A percentile compares a stretch with the other conserved stretches of the same genome.
phyloP scores from a whole-genome alignment of 163 green algal species.

The Coccomyxa subellipsoidea region DNA sequence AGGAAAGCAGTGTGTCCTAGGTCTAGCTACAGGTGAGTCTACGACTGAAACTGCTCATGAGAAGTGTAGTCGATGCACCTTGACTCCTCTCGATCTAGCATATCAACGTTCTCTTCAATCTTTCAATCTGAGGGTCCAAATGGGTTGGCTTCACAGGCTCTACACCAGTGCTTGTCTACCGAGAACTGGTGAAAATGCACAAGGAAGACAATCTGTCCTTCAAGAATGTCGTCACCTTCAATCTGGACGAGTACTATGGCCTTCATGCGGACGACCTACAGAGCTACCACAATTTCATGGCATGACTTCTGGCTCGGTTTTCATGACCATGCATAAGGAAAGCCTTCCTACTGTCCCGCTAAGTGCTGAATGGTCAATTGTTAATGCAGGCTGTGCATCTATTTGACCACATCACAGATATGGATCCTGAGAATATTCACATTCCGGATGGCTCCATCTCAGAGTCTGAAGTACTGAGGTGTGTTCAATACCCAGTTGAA shows the following conservation, averaged over 20 bases:
- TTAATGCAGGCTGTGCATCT: slow-evolving; percentile 18
- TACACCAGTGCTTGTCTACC: slow-evolving; percentile 28
- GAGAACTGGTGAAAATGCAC: slow-evolving; percentile 26
- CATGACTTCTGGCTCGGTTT: neutral
- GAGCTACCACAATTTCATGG: slow-evolving; percentile 26
- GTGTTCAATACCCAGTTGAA: neutral
- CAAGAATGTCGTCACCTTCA: slow-evolving; percentile 31
- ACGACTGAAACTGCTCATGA: too few species aligned
- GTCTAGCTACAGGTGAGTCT: too few species aligned
- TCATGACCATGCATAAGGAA: too few species aligned
- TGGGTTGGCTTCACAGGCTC: too few species aligned
- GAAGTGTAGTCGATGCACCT: too few species aligned
- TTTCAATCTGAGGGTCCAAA: too few species aligned
- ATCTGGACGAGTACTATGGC: slow-evolving; percentile 34
- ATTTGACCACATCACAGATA: slow-evolving; percentile 25
- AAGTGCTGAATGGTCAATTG: too few species aligned
- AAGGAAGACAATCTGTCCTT: slow-evolving; percentile 32
- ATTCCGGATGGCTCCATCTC: slow-evolving; percentile 8
- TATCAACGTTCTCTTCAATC: too few species aligned
- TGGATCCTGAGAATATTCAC: slow-evolving; percentile 11
- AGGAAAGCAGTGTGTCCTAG: slow-evolving; percentile 30
- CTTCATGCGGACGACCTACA: slow-evolving; percentile 22
- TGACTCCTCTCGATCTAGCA: too few species aligned
- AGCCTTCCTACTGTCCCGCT: too few species aligned
- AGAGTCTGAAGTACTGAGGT: neutral